Evolutionary conservation across 176 grass and related monocot species (phyloP).

Genomic region (Oryza glaberrima): DNA sequence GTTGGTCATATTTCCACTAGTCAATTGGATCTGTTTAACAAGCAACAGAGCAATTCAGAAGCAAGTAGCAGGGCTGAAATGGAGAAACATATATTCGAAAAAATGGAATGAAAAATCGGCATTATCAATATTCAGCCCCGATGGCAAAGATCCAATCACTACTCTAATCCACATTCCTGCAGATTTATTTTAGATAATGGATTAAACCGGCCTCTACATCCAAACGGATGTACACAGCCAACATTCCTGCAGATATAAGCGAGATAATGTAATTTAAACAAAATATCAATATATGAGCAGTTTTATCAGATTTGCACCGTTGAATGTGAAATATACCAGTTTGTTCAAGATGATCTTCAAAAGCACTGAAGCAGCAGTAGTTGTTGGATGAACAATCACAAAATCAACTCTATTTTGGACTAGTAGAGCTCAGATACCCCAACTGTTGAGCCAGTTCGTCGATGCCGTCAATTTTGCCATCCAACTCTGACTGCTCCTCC

Average conservation of each 20-base stretch:
- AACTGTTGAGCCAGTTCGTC: conserved; percentile 53
- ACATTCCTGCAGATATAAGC: conserved; percentile 14
- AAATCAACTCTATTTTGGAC: conserved; percentile 51
- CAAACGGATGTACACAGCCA: no score
- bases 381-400: conserved; percentile 36
- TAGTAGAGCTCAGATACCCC: conserved; percentile 72
- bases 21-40: conserved; percentile 20
- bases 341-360: conserved; percentile 15
- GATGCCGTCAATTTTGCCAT: conserved; percentile 43
- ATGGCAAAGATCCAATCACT: conserved; percentile 19
- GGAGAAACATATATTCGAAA: neutral
- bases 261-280: conserved; percentile 17
- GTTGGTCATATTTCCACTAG: neutral
- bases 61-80: neutral
- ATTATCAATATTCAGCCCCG: neutral
- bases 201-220: no score
- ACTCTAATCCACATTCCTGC: conserved; percentile 28
- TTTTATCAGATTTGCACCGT: conserved; percentile 15
- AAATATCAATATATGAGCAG: conserved; percentile 12
- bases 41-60: conserved; percentile 18
- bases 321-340: conserved; percentile 40
- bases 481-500: conserved; percentile 37
- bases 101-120: conserved; percentile 5
- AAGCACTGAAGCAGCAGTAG: conserved; percentile 36
- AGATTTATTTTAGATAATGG: neutral